phyloP scores from a whole-genome alignment of 78 protist genomes.

The Dictyostelium citrinum region DNA sequence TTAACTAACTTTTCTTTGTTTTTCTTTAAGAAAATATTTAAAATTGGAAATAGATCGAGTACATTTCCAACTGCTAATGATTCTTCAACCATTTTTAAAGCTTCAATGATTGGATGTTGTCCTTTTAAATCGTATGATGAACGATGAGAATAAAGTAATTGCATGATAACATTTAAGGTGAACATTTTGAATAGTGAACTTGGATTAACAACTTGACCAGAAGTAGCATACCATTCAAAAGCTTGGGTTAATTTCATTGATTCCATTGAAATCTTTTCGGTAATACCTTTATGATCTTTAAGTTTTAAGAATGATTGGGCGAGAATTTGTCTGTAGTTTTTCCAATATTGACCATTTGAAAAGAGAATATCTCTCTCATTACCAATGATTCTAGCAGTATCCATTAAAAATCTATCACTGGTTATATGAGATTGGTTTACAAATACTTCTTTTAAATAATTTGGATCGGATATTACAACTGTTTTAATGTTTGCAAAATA shows the following conservation, averaged over 20 bases:
- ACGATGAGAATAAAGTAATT: neutral
- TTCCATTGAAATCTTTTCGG: neutral
- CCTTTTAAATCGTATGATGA: neutral
- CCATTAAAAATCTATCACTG: slow-evolving; percentile 23
- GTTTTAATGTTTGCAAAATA: slow-evolving; percentile 27
- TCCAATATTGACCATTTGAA: slow-evolving; percentile 73
- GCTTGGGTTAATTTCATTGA: neutral
- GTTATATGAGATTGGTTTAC: slow-evolving; percentile 31
- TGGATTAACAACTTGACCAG: slow-evolving; percentile 44
- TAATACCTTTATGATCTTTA: slow-evolving; percentile 1
- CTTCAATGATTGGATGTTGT: neutral
- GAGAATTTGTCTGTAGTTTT: slow-evolving; percentile 1
- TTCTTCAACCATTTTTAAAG: slow-evolving; percentile 34
- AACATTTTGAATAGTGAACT: slow-evolving; percentile 2
- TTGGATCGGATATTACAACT: slow-evolving; percentile 24
- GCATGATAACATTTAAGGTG: slow-evolving; percentile 45
- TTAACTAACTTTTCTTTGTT: neutral
- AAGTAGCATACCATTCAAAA: neutral
- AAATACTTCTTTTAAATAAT: slow-evolving; percentile 43
- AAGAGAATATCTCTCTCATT: slow-evolving; percentile 34
- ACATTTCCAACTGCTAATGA: slow-evolving; percentile 58
- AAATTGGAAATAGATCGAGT: slow-evolving; percentile 41
- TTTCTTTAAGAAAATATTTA: neutral
- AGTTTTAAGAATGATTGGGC: neutral
- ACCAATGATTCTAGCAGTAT: slow-evolving; percentile 36